These are phyloP conservation scores for Apiotrichum gracile DNA, from an alignment of 1,284 basidiomycete species.

Conservation along the genomic window DNA sequence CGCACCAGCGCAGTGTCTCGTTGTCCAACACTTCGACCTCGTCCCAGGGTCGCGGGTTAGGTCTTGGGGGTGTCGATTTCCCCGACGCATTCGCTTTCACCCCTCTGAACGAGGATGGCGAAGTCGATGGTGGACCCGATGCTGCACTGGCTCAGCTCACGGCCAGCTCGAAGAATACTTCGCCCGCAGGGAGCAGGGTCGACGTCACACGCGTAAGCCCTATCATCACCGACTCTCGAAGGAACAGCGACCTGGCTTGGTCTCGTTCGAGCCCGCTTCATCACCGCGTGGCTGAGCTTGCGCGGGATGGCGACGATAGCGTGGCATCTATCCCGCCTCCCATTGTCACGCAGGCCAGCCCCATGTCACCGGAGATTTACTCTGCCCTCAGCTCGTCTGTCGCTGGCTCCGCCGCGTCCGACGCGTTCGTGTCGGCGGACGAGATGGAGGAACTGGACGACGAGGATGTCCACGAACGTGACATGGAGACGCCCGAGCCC, in stretches of 20 bases:
- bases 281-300: not conserved
- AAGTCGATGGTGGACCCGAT: not conserved
- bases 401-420: not conserved
- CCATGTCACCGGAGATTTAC: not conserved
- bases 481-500: not conserved
- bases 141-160: slow-evolving; percentile 1
- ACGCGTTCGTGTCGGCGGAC: not conserved
- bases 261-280: not conserved
- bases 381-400: not conserved
- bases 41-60: not conserved
- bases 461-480: not conserved
- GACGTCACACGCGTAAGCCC: not conserved
- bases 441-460: not conserved
- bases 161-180: not conserved
- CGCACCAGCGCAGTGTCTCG: not conserved
- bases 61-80: not conserved
- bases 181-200: not conserved
- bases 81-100: not conserved
- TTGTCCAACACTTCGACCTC: not conserved
- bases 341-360: not conserved
- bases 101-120: not conserved
- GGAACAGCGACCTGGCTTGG: not conserved
- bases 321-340: not conserved
- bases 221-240: not conserved
- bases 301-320: not conserved